These are phyloP conservation scores for Annulohypoxylon nitens DNA, from an alignment of 495 filamentous ascomycete genomes.

Conservation along the genomic window DNA sequence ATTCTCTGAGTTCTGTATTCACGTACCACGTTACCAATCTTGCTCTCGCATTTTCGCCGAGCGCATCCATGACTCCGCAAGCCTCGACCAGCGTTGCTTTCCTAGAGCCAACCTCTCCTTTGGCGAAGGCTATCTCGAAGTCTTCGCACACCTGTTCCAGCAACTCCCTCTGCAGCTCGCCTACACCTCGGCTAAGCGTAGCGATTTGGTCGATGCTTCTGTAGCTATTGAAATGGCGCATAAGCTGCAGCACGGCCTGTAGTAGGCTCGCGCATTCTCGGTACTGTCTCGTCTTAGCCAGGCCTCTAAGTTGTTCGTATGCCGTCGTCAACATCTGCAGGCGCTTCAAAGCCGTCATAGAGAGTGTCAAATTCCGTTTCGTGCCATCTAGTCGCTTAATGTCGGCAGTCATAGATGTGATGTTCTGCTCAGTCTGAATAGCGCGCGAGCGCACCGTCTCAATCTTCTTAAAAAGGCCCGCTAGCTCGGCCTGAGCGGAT, in stretches of 20 bases:
- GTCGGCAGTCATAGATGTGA: slow-evolving; percentile 99
- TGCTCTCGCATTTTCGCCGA: slow-evolving; percentile 88
- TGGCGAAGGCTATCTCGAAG: slow-evolving; percentile 95
- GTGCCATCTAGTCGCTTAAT: slow-evolving; percentile 98
- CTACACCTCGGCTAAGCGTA: slow-evolving; percentile 90
- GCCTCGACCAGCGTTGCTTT: slow-evolving; percentile 83
- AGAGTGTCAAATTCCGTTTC: slow-evolving; percentile 94
- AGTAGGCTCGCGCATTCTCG: slow-evolving; percentile 95
- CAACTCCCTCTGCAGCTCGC: slow-evolving; percentile 92
- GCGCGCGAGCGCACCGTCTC: slow-evolving; percentile 92
- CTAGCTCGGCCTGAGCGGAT: slow-evolving; percentile 88
- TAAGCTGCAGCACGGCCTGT: slow-evolving; percentile 96
- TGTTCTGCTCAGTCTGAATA: slow-evolving; percentile 91
- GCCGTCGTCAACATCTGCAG: slow-evolving; percentile 99
- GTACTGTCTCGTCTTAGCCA: slow-evolving; percentile 90
- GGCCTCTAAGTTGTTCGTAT: slow-evolving; percentile 91
- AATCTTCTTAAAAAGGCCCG: slow-evolving; percentile 92
- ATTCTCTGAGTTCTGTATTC: slow-evolving; percentile 96
- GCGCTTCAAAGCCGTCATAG: slow-evolving; percentile 97
- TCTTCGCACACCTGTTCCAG: slow-evolving; percentile 98
- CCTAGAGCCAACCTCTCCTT: slow-evolving; percentile 80
- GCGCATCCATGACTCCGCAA: slow-evolving; percentile 93
- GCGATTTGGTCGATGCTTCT: slow-evolving; percentile 98
- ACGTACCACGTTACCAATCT: slow-evolving; percentile 96
- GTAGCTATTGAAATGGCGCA: slow-evolving; percentile 99